Evolutionary conservation across 164 flowering plant species (phyloP), one percentile per base, ranked within the genome.

Genomic region (Vitis rupestris): DNA sequence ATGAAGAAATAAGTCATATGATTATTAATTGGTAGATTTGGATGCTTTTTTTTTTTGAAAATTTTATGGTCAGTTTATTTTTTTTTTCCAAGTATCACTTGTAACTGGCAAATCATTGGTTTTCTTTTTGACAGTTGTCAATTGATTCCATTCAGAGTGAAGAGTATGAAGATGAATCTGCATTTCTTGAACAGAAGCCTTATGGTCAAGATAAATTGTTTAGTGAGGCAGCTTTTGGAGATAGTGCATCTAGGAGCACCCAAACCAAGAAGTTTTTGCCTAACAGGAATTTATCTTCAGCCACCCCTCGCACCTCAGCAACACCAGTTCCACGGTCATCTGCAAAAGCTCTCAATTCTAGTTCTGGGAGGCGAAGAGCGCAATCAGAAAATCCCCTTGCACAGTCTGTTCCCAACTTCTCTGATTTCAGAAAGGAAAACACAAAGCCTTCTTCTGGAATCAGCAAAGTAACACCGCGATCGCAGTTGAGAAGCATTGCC

Each of bases 371-470:
- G 74, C 85, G 95, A 72, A 84, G 88, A 73, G 49, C 69, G 4
- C 92, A 78, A 61, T 73, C 75, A 52, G 99, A 91, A 76, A 88
- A 86, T 82, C 88, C 90, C 67, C 91, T 93, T 69, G 90, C 87
- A 17, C 97, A 91, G 72, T 95, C 99, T 2, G 98, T 95, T 74
- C 99, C 99, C 10, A 90, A 88, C 79, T 91, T 93, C 73, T 88
- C 93, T 73, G 98, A 95, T 74, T 71, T 93, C 29, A 84, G 90
- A 70, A 91, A 95, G 75, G 99, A 95, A 77, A 90, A 91, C 61
- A 82, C 97, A 50, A 95, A 90, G 73, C 94, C 93, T 49, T 88
- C 83, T 56, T 74, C 84, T 70, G 90, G 82, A 66, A 79, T 65
- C 31, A 74, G 83, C 75, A 93, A 88, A 83, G 70, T 81, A 68